These are phyloP conservation scores for Kodamaea sagamina DNA, from an alignment of 805 yeast genomes.

Conservation along the genomic window DNA sequence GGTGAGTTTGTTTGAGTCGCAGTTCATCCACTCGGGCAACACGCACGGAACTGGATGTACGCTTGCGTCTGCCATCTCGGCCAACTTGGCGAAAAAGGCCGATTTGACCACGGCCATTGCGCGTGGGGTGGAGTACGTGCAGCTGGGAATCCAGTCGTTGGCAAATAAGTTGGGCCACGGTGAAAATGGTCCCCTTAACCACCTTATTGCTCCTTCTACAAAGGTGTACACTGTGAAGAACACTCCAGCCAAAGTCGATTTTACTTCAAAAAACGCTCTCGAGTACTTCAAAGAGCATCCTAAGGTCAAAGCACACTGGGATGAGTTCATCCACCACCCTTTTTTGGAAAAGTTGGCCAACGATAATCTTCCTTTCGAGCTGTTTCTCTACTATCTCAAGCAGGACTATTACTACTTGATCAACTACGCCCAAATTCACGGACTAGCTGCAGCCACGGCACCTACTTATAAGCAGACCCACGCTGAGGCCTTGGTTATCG, in stretches of 20 bases:
- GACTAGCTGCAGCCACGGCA: slow-evolving; percentile 62
- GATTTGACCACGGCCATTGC: slow-evolving; percentile 51
- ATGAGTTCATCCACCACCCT: slow-evolving; percentile 57
- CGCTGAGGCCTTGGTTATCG: slow-evolving; percentile 52
- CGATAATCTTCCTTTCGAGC: slow-evolving; percentile 48
- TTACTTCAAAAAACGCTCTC: slow-evolving; percentile 19
- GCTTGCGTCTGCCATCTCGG: slow-evolving; percentile 75
- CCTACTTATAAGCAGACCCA: slow-evolving; percentile 54
- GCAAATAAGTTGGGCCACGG: slow-evolving; percentile 52
- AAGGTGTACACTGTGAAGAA: not conserved
- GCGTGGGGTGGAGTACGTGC: slow-evolving; percentile 64
- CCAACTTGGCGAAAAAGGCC: slow-evolving; percentile 63
- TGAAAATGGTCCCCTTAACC: slow-evolving; percentile 73
- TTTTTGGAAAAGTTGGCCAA: slow-evolving; percentile 58
- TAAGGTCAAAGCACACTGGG: slow-evolving; percentile 56
- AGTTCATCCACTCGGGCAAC: slow-evolving; percentile 47
- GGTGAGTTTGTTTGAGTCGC: slow-evolving; percentile 49
- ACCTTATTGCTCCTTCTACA: slow-evolving; percentile 42
- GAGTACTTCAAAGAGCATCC: slow-evolving; percentile 60
- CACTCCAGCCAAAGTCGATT: slow-evolving; percentile 4
- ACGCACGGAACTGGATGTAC: slow-evolving; percentile 95
- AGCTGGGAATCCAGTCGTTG: slow-evolving; percentile 53
- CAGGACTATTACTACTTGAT: slow-evolving; percentile 72
- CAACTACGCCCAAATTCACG: slow-evolving; percentile 68
- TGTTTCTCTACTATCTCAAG: slow-evolving; percentile 55